Conservation (phyloP, 148 eudicot species). For the Polygonum aviculare region DNA sequence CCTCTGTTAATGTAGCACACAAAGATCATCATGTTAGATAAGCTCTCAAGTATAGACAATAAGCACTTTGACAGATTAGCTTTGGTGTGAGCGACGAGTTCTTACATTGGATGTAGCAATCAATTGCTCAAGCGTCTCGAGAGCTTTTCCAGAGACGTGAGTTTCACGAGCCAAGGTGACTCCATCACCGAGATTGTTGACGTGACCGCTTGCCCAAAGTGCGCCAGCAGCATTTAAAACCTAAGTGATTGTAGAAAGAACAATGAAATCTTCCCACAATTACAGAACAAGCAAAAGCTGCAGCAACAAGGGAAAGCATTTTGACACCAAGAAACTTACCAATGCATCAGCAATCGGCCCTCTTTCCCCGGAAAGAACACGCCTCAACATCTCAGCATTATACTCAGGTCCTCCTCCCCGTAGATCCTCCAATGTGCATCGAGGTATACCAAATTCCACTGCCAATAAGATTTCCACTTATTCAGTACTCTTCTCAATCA, state of each 20-base stretch:
- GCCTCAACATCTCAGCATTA: slow-evolving; percentile 76
- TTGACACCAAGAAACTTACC: slow-evolving; percentile 21
- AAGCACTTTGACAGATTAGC: neutral
- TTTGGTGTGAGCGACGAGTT: neutral
- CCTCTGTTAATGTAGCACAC: neutral
- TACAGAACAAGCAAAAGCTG: neutral
- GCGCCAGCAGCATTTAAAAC: slow-evolving; percentile 90
- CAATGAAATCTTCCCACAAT: neutral
- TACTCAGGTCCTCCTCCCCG: slow-evolving; percentile 89
- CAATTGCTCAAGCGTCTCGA: slow-evolving; percentile 71
- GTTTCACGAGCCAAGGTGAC: slow-evolving; percentile 76
- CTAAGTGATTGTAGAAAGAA: slow-evolving; percentile 24
- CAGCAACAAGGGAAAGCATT: neutral
- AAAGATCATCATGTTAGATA: neutral
- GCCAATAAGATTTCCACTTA: slow-evolving; percentile 8
- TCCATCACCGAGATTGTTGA: slow-evolving; percentile 57
- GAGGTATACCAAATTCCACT: slow-evolving; percentile 96
- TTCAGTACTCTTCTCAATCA: neutral
- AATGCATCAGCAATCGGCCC: slow-evolving; percentile 91
- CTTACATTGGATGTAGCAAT: slow-evolving; percentile 60
- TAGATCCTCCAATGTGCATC: slow-evolving; percentile 68
- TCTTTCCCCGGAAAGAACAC: slow-evolving; percentile 70
- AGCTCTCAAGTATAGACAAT: neutral
- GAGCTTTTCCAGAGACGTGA: slow-evolving; percentile 65
- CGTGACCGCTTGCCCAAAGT: slow-evolving; percentile 67